Conservation (phyloP, 768 basidiomycete genomes). For the Trametes maxima region DNA sequence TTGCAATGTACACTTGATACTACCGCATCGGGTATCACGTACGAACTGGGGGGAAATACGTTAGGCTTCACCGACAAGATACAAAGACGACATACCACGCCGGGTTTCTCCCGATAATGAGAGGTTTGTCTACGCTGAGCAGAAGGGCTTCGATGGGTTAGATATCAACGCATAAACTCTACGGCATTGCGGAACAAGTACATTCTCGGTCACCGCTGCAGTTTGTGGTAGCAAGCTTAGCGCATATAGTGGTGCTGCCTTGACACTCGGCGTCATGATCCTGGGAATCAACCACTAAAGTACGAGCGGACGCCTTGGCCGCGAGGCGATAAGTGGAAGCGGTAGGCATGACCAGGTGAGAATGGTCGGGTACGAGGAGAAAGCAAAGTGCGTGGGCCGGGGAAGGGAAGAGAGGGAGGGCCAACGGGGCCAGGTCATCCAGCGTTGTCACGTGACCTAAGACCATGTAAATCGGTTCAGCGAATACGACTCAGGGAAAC, state of each 20-base stretch:
- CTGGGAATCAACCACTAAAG: constrained; percentile 4
- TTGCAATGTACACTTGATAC: constrained; percentile 78
- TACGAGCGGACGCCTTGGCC: neutral
- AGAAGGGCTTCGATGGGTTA: constrained; percentile 51
- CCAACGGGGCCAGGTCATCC: no score
- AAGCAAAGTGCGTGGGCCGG: neutral
- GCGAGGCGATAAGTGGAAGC: neutral
- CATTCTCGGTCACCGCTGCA: constrained; percentile 69
- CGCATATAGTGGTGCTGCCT: constrained; percentile 56
- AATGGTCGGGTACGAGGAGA: neutral
- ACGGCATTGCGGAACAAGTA: constrained; percentile 27
- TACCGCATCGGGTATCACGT: constrained; percentile 60
- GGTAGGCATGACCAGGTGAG: neutral
- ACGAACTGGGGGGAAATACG: constrained; percentile 41
- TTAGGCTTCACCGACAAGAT: neutral
- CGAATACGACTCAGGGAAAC: neutral
- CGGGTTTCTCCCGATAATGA: constrained; percentile 73
- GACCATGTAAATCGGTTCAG: no score
- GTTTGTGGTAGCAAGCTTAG: constrained; percentile 65
- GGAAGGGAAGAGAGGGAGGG: neutral
- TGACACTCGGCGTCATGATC: neutral
- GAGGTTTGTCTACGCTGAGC: constrained; percentile 62
- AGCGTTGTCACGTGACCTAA: no score
- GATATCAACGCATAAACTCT: neutral
- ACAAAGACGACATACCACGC: constrained; percentile 51